phyloP scores from a whole-genome alignment of 305 asterid genomes.

The Fraxinus xanthoxyloides region DNA sequence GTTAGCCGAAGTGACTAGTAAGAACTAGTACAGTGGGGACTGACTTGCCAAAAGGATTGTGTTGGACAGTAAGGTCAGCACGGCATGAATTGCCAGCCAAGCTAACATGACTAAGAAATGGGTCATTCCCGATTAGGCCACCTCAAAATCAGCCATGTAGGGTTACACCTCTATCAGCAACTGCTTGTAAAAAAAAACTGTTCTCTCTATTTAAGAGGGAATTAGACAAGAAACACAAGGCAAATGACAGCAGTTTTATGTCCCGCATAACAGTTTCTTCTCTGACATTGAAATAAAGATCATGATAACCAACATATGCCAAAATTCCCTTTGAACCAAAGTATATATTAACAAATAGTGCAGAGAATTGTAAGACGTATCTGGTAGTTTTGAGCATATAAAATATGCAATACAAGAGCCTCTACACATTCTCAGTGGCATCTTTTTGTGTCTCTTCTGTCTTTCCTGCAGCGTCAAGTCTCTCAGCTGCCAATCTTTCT shows the following conservation, averaged over 20 bases:
- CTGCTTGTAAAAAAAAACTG: neutral
- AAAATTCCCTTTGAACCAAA: conserved; percentile 33
- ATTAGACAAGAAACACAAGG: neutral
- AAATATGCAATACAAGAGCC: conserved; percentile 21
- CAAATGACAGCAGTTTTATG: neutral
- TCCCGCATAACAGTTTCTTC: neutral
- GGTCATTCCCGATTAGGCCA: neutral
- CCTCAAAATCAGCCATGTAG: neutral
- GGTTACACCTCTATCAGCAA: neutral
- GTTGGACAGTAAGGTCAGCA: no score
- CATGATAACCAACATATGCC: conserved; percentile 12
- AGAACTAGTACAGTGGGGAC: no score
- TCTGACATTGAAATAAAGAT: neutral
- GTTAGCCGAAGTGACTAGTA: no score
- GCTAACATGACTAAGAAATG: neutral
- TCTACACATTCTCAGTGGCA: conserved; percentile 61
- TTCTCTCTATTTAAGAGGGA: neutral
- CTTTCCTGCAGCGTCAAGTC: conserved; percentile 52
- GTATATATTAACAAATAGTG: conserved; percentile 20
- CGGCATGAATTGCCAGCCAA: neutral
- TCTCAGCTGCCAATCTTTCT: conserved; percentile 83
- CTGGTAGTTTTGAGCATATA: conserved; percentile 14
- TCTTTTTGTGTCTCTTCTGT: conserved; percentile 49
- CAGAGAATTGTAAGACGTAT: conserved; percentile 25
- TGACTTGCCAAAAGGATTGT: no score